Evolutionary conservation across 306 rosid genomes (phyloP).

Genomic region (Canavalia gladiata): DNA sequence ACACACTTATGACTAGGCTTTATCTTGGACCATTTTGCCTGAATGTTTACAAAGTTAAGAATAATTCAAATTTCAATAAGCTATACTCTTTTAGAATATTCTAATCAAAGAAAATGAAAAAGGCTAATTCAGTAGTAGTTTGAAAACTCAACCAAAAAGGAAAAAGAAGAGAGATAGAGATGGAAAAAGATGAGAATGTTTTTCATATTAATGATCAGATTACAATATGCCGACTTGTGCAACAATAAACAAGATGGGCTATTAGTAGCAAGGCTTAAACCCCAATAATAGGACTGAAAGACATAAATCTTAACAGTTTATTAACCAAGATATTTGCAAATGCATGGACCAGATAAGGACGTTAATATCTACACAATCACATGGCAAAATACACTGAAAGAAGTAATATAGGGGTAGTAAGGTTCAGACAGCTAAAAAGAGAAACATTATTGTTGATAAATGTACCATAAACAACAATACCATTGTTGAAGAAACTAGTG

Average conservation of each 20-base stretch:
- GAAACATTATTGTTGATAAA: background rate
- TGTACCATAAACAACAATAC: conserved; percentile 6
- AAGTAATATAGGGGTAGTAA: background rate
- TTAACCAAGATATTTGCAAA: conserved; percentile 1
- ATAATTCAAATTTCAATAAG: conserved; percentile 12
- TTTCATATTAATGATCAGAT: conserved; percentile 13
- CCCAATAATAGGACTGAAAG: background rate
- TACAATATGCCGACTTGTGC: background rate
- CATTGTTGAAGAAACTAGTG: conserved; percentile 11
- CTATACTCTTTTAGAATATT: background rate
- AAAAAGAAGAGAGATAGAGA: background rate
- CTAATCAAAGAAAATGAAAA: background rate
- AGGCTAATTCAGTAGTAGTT: background rate
- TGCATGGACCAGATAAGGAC: background rate
- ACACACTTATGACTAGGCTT: conserved; percentile 7
- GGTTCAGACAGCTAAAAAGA: background rate
- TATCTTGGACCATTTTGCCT: conserved; percentile 17
- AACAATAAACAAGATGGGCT: conserved; percentile 11
- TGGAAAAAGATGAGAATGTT: background rate
- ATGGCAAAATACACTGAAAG: conserved; percentile 4
- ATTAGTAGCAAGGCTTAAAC: conserved; percentile 8
- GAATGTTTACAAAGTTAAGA: conserved; percentile 24
- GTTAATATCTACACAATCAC: conserved; percentile 4
- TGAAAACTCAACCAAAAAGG: background rate
- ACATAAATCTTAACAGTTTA: background rate